Conservation (phyloP, 495 filamentous ascomycete genomes). For the Aspergillus cavernicola region DNA sequence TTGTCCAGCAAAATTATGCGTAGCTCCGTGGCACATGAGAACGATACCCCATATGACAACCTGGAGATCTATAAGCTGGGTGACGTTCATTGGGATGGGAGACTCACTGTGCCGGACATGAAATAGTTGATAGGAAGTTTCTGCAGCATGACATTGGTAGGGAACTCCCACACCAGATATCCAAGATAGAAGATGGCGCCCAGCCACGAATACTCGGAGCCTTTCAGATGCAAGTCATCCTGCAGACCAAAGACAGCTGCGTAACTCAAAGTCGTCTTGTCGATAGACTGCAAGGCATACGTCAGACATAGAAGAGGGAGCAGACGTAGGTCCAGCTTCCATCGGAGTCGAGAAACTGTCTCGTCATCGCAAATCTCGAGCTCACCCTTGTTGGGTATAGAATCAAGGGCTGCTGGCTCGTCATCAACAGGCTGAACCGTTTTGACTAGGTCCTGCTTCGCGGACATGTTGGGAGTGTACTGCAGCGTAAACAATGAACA, state of each 20-base stretch:
- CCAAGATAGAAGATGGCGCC: conserved; percentile 47
- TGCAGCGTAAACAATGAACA: too few species aligned
- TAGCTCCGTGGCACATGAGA: background rate
- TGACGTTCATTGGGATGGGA: background rate
- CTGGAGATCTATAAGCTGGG: conserved; percentile 18
- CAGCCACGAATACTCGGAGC: conserved; percentile 48
- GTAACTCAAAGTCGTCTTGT: conserved; percentile 52
- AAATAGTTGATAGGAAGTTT: conserved; percentile 47
- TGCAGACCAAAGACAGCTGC: conserved; percentile 56
- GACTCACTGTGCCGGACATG: background rate
- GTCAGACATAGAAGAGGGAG: background rate
- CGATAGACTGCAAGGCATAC: background rate
- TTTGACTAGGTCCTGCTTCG: too few species aligned
- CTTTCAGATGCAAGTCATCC: conserved; percentile 41
- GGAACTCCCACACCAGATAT: conserved; percentile 47
- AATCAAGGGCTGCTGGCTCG: background rate
- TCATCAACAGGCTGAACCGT: too few species aligned
- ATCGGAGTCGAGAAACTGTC: background rate
- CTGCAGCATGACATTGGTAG: conserved; percentile 53
- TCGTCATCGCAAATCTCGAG: background rate
- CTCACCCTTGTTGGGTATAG: background rate
- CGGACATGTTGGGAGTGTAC: too few species aligned
- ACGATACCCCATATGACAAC: conserved; percentile 47
- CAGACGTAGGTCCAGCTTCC: background rate
- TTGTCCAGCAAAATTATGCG: background rate